These are phyloP conservation scores for Lunularia cruciata DNA, from an alignment of 225 moss, liverwort and hornwort genomes.

Conservation along the genomic window DNA sequence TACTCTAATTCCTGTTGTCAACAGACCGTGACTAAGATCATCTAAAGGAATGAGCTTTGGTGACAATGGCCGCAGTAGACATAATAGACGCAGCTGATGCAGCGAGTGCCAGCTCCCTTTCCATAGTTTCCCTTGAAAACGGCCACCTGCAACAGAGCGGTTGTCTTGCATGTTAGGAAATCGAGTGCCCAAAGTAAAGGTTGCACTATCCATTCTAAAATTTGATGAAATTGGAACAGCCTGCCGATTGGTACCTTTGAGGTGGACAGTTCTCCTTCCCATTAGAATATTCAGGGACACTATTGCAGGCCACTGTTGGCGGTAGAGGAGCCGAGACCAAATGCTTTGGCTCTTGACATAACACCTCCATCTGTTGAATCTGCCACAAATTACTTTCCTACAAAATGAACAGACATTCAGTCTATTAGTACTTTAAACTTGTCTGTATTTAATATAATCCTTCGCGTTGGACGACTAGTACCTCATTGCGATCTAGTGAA, in stretches of 20 bases:
- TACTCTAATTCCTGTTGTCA: too few relatives aligned
- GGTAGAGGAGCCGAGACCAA: background rate
- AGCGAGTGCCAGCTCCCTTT: conserved; percentile 30
- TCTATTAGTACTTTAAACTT: too few relatives aligned
- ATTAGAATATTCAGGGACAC: background rate
- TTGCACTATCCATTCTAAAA: background rate
- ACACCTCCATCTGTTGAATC: conserved; percentile 40
- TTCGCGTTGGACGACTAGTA: background rate
- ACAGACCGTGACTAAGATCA: too few relatives aligned
- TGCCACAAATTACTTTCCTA: conserved; percentile 49
- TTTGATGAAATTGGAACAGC: background rate
- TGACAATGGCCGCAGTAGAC: conserved; percentile 32
- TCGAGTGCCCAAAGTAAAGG: too few relatives aligned
- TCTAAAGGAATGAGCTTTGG: conserved; percentile 23
- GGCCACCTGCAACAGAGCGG: conserved; percentile 22
- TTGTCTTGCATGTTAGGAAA: background rate
- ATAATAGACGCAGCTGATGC: conserved; percentile 37
- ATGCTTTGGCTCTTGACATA: conserved; percentile 28
- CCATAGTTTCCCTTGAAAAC: conserved; percentile 12
- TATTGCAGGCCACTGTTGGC: background rate
- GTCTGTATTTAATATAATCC: too few relatives aligned
- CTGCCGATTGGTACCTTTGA: conserved; percentile 9
- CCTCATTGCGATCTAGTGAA: too few relatives aligned
- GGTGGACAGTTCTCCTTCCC: conserved; percentile 25
- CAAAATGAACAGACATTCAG: too few relatives aligned